These are phyloP conservation scores for Blastobotrys apis DNA, from an alignment of 1,139 yeast species.

Conservation along the genomic window DNA sequence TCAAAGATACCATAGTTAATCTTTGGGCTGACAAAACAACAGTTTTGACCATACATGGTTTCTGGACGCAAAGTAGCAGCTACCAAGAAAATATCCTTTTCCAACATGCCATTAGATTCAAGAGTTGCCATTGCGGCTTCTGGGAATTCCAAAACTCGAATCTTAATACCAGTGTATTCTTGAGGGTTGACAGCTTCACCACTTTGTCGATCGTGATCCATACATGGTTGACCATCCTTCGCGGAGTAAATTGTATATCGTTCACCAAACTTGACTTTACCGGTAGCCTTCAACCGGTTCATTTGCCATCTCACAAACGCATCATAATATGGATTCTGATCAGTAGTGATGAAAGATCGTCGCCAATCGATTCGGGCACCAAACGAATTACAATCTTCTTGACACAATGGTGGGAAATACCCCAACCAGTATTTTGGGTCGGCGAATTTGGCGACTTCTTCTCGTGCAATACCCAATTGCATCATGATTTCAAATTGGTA, in stretches of 20 bases:
- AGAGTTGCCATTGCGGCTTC: conserved; percentile 50
- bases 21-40: conserved; percentile 96
- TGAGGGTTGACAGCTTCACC: conserved; percentile 98
- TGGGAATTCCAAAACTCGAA: conserved; percentile 59
- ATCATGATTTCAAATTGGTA: conserved; percentile 95
- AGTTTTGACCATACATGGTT: conserved; percentile 98
- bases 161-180: conserved; percentile 92
- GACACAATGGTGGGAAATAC: conserved; percentile 87
- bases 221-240: conserved; percentile 98
- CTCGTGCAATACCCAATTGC: conserved; percentile 81
- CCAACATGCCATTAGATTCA: conserved; percentile 46
- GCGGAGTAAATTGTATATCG: conserved; percentile 96
- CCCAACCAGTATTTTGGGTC: conserved; percentile 85
- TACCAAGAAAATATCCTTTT: conserved; percentile 70
- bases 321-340: conserved; percentile 90
- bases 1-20: conserved; percentile 87
- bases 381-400: conserved; percentile 70
- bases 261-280: conserved; percentile 96
- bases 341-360: conserved; percentile 93
- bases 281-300: conserved; percentile 77
- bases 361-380: conserved; percentile 99
- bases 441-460: conserved; percentile 81
- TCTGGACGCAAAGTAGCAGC: conserved; percentile 99
- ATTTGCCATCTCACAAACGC: conserved; percentile 96
- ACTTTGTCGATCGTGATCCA: conserved; percentile 96